phyloP scores from a whole-genome alignment of 2,329 filamentous ascomycete species.

The Pseudofabraea citricarpa region DNA sequence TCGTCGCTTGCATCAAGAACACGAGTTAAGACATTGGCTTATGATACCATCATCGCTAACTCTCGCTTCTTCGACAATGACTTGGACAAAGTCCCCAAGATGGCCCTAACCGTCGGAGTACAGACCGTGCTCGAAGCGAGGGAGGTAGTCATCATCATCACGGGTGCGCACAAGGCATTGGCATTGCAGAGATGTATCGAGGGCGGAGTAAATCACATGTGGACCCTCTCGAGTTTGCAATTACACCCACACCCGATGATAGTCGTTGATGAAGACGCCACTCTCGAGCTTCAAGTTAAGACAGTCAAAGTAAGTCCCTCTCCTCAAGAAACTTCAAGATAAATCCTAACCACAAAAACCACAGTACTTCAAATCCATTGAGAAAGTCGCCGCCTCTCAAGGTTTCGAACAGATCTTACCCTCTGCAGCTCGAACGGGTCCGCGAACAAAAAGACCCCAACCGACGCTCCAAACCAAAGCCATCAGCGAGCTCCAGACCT shows the following conservation, averaged over 20 bases:
- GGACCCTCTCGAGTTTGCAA: conserved; percentile 78
- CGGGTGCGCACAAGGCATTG: conserved; percentile 74
- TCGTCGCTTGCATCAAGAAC: conserved; percentile 74
- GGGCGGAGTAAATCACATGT: conserved; percentile 83
- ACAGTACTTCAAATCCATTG: conserved; percentile 68
- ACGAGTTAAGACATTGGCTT: conserved; percentile 80
- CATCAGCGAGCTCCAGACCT: not conserved
- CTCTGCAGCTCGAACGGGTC: conserved; percentile 50
- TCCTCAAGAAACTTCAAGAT: not conserved
- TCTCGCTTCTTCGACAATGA: conserved; percentile 79
- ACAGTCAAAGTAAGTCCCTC: conserved; percentile 53
- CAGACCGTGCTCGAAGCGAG: conserved; percentile 76
- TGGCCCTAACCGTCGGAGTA: conserved; percentile 81
- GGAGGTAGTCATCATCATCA: conserved; percentile 79
- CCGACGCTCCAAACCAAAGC: conserved; percentile 20
- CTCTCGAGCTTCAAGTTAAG: conserved; percentile 67
- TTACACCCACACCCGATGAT: conserved; percentile 78
- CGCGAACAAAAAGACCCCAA: conserved; percentile 17
- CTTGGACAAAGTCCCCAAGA: conserved; percentile 67
- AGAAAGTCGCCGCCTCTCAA: conserved; percentile 53
- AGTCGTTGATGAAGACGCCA: conserved; percentile 78
- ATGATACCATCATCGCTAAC: conserved; percentile 83
- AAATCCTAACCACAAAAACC: conserved; percentile 10
- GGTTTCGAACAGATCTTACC: conserved; percentile 55
- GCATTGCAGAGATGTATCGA: conserved; percentile 79